phyloP scores from a whole-genome alignment of 2,329 filamentous ascomycete species.

The Ceratocystis papillata region DNA sequence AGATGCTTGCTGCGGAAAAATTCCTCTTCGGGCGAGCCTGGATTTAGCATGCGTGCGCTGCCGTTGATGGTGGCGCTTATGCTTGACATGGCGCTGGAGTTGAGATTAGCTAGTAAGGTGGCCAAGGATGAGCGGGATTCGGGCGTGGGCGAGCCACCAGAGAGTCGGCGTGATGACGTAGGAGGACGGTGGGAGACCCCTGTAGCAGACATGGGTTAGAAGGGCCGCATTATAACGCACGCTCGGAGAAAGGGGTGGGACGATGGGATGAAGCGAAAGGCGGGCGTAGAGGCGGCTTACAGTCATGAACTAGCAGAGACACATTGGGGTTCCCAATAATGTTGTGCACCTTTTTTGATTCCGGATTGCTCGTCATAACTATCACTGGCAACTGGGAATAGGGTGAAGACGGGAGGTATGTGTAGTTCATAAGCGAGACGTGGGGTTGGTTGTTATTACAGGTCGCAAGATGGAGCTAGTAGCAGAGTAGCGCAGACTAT shows the following conservation, averaged over 20 bases:
- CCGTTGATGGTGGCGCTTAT: constrained; percentile 94
- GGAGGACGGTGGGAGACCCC: constrained; percentile 87
- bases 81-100: constrained; percentile 73
- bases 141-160: constrained; percentile 52
- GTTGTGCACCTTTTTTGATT: constrained; percentile 71
- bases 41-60: constrained; percentile 60
- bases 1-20: constrained; percentile 78
- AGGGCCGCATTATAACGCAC: not conserved
- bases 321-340: constrained; percentile 76
- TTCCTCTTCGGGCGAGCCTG: constrained; percentile 67
- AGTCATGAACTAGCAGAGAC: constrained; percentile 93
- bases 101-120: constrained; percentile 76
- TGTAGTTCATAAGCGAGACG: constrained; percentile 98
- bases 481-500: constrained; percentile 23
- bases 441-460: constrained; percentile 74
- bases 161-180: constrained; percentile 51
- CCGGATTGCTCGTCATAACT: constrained; percentile 81
- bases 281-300: constrained; percentile 31
- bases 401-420: constrained; percentile 73
- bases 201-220: constrained; percentile 27
- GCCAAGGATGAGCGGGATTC: constrained; percentile 65
- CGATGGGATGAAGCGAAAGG: not conserved
- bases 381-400: constrained; percentile 66
- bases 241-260: not conserved
- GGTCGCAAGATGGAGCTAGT: constrained; percentile 85